Evolutionary conservation across 2,329 filamentous ascomycete species (phyloP).

Genomic region (Beauveria brongniartii): DNA sequence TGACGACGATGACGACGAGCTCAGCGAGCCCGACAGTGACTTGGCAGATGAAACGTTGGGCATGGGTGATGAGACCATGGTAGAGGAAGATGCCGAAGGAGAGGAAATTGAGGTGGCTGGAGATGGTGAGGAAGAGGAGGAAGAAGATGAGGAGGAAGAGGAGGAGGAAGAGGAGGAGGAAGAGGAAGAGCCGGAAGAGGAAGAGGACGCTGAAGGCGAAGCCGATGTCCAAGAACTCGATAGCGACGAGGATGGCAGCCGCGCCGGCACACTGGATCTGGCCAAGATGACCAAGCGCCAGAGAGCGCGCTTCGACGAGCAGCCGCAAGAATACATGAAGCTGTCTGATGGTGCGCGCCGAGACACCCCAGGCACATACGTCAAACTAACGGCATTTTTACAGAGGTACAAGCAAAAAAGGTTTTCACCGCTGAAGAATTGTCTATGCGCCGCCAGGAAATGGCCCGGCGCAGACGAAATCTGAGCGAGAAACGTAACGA

Average conservation of each 20-base stretch:
- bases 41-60: slow-evolving; percentile 21
- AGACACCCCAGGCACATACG: background rate
- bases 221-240: slow-evolving; percentile 31
- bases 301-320: slow-evolving; percentile 50
- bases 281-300: slow-evolving; percentile 55
- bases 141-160: slow-evolving; percentile 29
- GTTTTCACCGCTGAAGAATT: slow-evolving; percentile 53
- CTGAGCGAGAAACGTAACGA: slow-evolving; percentile 58
- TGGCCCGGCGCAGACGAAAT: slow-evolving; percentile 53
- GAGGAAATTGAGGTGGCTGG: slow-evolving; percentile 35
- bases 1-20: slow-evolving; percentile 46
- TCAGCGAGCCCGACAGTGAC: slow-evolving; percentile 37
- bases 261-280: slow-evolving; percentile 44
- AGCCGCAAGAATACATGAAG: slow-evolving; percentile 48
- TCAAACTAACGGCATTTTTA: slow-evolving; percentile 15
- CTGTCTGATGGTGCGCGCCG: slow-evolving; percentile 46
- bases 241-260: slow-evolving; percentile 38
- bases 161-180: slow-evolving; percentile 31
- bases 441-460: slow-evolving; percentile 54
- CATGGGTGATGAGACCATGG: slow-evolving; percentile 37
- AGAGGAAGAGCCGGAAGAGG: slow-evolving; percentile 28
- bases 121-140: slow-evolving; percentile 31
- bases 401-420: slow-evolving; percentile 58
- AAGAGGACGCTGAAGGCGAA: slow-evolving; percentile 29
- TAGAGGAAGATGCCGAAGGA: slow-evolving; percentile 38